Evolutionary conservation across 768 basidiomycete species (phyloP), one percentile per base, ranked within the genome.

Genomic region (Amanita pallidorosea): DNA sequence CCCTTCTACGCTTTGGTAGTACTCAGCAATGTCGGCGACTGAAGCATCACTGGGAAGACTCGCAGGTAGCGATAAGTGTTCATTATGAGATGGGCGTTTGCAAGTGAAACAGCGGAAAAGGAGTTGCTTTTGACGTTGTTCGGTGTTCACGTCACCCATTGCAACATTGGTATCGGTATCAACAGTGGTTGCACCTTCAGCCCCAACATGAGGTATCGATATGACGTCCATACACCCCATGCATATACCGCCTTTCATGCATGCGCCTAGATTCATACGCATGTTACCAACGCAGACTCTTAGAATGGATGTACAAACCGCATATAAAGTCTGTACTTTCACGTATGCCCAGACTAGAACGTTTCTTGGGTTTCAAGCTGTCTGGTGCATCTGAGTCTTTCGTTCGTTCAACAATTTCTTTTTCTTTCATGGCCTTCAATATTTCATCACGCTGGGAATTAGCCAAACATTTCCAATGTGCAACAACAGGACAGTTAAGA

Each of bases 41-140:
- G 57, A 58, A 5, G 63, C 63, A 40, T 67, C 63, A 12, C 58
- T 66, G 36, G 64, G 60, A 31, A 65, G 58, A 25, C 63, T 65
- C 8, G 70, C 58, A 18, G 80, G 81, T 23, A 61, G 51, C 5
- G 76, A 75, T 41, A 91, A 67, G 65, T 93, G 88, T 20, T 67
- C 67, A 63, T 95, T 95, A 64, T 96, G 93, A 7, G 84, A 77
- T 4, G 83, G 70, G 42, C 91, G 81, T 58, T 85, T 88, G 72
- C 93, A 96, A 17, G 83, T 75, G 46, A 81, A 62, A 65, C 93
- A 96, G 22, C 93, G 76, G 64, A 90, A 95, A 31, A 91, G 68
- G 8, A 90, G 71, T 56, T 81, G 22, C 52, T 54, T n/a, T 38
- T 53, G 38, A 45, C 42, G 36, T 45, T 56, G 23, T 36, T 51